Percentiles rank a stretch among this genome's conserved stretches.
Conservation (phyloP, 257 asterid genomes). For the Capsicum chinense region DNA sequence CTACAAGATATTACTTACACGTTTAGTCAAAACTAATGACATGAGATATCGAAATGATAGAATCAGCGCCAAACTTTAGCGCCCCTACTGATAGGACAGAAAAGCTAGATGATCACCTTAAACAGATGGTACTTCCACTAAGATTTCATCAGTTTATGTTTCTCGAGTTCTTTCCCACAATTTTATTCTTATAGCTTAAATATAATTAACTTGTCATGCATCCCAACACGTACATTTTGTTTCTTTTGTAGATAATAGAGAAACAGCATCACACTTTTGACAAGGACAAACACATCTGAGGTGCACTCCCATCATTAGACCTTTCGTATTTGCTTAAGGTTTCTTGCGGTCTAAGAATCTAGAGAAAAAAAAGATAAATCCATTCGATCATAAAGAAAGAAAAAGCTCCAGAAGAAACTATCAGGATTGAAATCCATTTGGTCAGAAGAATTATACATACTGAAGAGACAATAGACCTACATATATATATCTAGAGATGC, state of each 20-base stretch:
- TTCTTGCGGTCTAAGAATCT: slow-evolving; percentile 96
- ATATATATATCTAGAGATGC: background rate
- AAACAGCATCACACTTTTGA: background rate
- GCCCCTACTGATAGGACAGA: too few species aligned
- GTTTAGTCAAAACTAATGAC: too few species aligned
- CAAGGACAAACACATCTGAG: slow-evolving; percentile 61
- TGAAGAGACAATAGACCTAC: background rate
- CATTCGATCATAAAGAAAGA: background rate
- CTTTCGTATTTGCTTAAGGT: slow-evolving; percentile 87
- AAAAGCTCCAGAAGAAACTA: slow-evolving; percentile 22
- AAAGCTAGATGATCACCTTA: background rate
- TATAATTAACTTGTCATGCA: background rate
- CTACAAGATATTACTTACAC: too few species aligned
- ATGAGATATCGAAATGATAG: too few species aligned
- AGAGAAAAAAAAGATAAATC: slow-evolving; percentile 32
- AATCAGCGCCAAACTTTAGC: too few species aligned
- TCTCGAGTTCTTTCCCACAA: background rate
- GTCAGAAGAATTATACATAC: background rate
- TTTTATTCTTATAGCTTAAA: background rate
- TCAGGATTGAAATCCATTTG: slow-evolving; percentile 31
- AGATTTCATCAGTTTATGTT: background rate
- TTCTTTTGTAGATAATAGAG: background rate
- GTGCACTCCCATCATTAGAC: slow-evolving; percentile 79
- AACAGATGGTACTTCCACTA: background rate
- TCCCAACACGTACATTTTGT: background rate